Percentiles rank a stretch among this genome's conserved stretches.
phyloP scores from a whole-genome alignment of 2,329 filamentous ascomycete genomes.

The Coleophoma crateriformis region DNA sequence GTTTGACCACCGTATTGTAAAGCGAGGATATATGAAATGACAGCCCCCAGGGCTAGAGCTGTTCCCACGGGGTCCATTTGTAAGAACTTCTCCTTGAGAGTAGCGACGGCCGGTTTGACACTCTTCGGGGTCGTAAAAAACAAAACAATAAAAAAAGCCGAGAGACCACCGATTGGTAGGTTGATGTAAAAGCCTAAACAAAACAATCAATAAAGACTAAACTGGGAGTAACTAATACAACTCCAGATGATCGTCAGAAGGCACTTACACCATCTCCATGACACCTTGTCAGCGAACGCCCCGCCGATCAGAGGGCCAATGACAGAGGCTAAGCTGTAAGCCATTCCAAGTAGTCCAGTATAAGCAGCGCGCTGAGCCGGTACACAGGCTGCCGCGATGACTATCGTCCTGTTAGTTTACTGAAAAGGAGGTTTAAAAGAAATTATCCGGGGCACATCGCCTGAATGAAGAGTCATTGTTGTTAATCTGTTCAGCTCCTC shows the following conservation, averaged over 20 bases:
- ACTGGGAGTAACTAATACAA: no score
- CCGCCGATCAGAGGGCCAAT: conserved; percentile 7
- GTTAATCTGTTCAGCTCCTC: no score
- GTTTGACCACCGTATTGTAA: conserved; percentile 38
- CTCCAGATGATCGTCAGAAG: no score
- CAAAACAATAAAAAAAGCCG: conserved; percentile 29
- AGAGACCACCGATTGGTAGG: conserved; percentile 31
- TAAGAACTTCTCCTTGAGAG: conserved; percentile 31
- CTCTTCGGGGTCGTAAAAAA: conserved; percentile 21
- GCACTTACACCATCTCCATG: conserved; percentile 10
- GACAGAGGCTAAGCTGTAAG: conserved; percentile 6
- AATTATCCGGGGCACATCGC: no score
- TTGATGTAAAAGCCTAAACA: conserved; percentile 23
- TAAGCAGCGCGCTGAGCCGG: conserved; percentile 21
- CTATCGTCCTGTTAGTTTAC: no score
- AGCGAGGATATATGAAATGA: conserved; percentile 35
- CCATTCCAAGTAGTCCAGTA: conserved; percentile 19
- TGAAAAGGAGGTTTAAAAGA: no score
- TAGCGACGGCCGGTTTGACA: neutral
- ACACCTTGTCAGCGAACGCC: neutral
- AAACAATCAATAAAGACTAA: no score
- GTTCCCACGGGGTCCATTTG: conserved; percentile 39
- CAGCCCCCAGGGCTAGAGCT: conserved; percentile 34
- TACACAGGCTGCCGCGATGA: no score
- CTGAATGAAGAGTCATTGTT: no score